phyloP scores from a whole-genome alignment of 1,139 yeast genomes.

The Cylindricascospora bacillispora region DNA sequence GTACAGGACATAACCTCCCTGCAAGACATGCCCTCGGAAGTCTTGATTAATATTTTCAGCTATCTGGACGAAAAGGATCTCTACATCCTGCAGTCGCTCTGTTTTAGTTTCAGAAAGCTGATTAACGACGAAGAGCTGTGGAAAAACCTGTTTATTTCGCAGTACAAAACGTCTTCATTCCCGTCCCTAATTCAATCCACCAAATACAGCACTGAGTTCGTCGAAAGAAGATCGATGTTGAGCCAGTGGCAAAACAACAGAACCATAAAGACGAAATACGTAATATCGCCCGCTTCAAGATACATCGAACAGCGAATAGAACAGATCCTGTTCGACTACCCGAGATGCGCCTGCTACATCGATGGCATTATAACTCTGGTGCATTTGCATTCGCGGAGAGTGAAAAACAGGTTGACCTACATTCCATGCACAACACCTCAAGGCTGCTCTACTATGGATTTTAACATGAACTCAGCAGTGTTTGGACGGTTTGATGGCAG shows the following conservation, averaged over 20 bases:
- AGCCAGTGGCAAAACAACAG: constrained; percentile 44
- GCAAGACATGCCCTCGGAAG: constrained; percentile 41
- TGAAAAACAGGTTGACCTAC: constrained; percentile 21
- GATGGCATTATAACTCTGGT: constrained; percentile 27
- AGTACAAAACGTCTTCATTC: constrained; percentile 36
- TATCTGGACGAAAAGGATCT: constrained; percentile 46
- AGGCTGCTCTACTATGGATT: constrained; percentile 28
- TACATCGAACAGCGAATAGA: constrained; percentile 25
- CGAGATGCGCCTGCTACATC: constrained; percentile 26
- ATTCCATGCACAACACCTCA: constrained; percentile 30
- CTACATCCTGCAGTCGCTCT: constrained; percentile 37
- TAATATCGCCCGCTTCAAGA: constrained; percentile 18
- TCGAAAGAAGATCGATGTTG: constrained; percentile 32
- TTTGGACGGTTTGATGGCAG: constrained; percentile 37
- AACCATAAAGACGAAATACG: constrained; percentile 25
- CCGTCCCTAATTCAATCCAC: constrained; percentile 44
- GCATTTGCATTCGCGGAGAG: constrained; percentile 21
- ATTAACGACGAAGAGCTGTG: constrained; percentile 49
- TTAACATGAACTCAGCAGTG: constrained; percentile 26
- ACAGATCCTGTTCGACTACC: constrained; percentile 25
- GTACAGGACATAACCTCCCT: too few relatives aligned
- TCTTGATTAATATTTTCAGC: constrained; percentile 43
- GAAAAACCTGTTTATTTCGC: constrained; percentile 41
- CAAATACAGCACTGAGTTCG: constrained; percentile 46
- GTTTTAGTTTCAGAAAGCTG: constrained; percentile 39